Evolutionary conservation across 73 alveolate genomes (phyloP).

Genomic region (Durusdinium trenchii): DNA sequence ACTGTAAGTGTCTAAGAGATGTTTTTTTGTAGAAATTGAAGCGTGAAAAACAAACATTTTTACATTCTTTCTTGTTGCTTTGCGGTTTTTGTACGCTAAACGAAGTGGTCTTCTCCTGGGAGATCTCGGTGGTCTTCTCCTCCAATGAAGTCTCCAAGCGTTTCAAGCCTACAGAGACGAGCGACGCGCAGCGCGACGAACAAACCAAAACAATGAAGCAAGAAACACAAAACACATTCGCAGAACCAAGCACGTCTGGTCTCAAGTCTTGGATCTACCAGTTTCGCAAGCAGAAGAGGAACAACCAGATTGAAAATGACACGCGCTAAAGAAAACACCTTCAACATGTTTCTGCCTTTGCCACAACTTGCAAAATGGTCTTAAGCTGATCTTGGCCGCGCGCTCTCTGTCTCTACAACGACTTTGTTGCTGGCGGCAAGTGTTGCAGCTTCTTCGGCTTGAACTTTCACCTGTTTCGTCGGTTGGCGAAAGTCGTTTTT

Average conservation of each 20-base stretch:
- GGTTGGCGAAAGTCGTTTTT: background rate
- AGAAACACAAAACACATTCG: no score
- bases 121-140: constrained; percentile 44
- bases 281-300: background rate
- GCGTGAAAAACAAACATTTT: no score
- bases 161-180: background rate
- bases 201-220: background rate
- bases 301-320: background rate
- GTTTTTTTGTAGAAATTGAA: no score
- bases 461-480: constrained; percentile 23
- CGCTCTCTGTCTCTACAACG: constrained; percentile 71
- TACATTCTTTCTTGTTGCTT: no score
- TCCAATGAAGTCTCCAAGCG: constrained; percentile 45
- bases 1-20: no score
- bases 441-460: constrained; percentile 72
- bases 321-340: background rate
- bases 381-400: background rate
- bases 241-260: no score
- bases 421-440: constrained; percentile 61
- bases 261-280: background rate
- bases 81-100: no score
- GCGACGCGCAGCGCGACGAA: background rate
- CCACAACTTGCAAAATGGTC: background rate
- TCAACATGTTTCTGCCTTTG: background rate
- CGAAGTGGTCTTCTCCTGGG: background rate